Evolutionary conservation across 176 grass and related monocot species (phyloP), one percentile per base, ranked within the genome.

Genomic region (Zea luxurians): DNA sequence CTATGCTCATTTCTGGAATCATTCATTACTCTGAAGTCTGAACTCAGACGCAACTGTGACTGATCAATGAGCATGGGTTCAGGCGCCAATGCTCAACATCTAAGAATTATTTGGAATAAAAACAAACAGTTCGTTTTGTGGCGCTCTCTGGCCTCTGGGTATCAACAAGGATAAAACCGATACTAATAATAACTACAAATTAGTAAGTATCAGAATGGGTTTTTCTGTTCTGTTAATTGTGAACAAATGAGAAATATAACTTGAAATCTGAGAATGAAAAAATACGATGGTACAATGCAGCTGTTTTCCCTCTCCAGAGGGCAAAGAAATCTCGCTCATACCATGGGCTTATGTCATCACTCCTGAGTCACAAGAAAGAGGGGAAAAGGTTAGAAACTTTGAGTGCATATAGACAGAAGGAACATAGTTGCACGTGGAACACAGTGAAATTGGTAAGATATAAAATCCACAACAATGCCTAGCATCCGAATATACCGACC

Each of bases 311-410:
- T 38, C 61, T 73, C 49, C 46, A 48, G n/a, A 17, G 6, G 57
- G 43, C 37, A 77, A 44, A 48, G 35, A 57, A 77, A 37, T 65
- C 17, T 61, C n/a, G 21, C 10, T 20, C 41, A 48, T 16, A 58
- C 4, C 77, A 70, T 70, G 40, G 36, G 18, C 48, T 27, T 54
- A 13, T 64, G 64, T 35, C 70, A 73, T 85, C 84, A 86, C 80
- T 79, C 88, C 88, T 86, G 83, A 65, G 65, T 21, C 50, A 64
- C 6, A 79, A 49, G 17, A 11, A 45, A 44, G 38, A n/a, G 37
- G 7, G 45, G 38, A 79, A 17, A 2, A 65, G 63, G 18, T 81
- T 71, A 84, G 68, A 83, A 52, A 68, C 20, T 40, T 48, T 34
- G 48, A 18, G 20, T 42, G 48, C n/a, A 60, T 5, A 55, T 21